phyloP scores from a whole-genome alignment of 2,329 filamentous ascomycete genomes.

The Elsinoe australis region DNA sequence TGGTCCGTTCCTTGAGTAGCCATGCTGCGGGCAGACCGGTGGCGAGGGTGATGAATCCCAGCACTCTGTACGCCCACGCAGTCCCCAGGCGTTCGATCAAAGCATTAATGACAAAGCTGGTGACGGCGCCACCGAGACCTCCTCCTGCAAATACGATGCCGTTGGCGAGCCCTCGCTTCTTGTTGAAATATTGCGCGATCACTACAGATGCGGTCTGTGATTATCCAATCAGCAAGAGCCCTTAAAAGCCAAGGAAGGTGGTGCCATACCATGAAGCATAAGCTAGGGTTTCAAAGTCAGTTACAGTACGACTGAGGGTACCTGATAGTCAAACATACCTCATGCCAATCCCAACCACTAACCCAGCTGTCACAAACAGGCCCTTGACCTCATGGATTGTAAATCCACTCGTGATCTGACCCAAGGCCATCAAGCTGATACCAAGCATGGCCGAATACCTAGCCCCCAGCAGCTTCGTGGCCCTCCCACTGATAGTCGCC shows the following conservation, averaged over 20 bases:
- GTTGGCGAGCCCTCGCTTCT: constrained; percentile 41
- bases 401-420: constrained; percentile 44
- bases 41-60: constrained; percentile 45
- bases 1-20: constrained; percentile 44
- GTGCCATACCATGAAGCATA: constrained; percentile 8
- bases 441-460: constrained; percentile 43
- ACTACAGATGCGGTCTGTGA: constrained; percentile 2
- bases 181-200: constrained; percentile 34
- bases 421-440: constrained; percentile 44
- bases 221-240: not conserved
- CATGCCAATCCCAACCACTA: constrained; percentile 41
- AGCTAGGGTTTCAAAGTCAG: not conserved
- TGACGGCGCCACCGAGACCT: constrained; percentile 11
- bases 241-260: too few relatives aligned
- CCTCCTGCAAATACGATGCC: constrained; percentile 41
- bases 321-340: not conserved
- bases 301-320: not conserved
- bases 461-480: constrained; percentile 46
- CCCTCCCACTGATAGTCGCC: constrained; percentile 46
- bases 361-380: constrained; percentile 43
- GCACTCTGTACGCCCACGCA: constrained; percentile 47
- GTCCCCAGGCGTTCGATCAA: constrained; percentile 37
- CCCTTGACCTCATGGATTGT: constrained; percentile 39
- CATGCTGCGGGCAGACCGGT: constrained; percentile 51
- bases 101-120: constrained; percentile 3